These are phyloP conservation scores for Gossypium ekmanianum DNA, from an alignment of 345 rosid species.

Conservation along the genomic window DNA sequence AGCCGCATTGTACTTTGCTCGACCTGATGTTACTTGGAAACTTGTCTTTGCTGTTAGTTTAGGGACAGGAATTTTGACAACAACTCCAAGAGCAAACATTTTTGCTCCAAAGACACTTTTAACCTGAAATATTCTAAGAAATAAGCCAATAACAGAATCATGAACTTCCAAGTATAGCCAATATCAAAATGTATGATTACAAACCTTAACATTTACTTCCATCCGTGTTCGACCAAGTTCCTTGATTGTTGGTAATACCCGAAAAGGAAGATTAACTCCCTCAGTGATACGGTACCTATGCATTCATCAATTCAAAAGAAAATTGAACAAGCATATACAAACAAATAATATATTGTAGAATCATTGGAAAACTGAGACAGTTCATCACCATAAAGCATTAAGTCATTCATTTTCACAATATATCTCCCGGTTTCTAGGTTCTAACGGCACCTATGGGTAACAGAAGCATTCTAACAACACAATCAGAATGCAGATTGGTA, in stretches of 20 bases:
- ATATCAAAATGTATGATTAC: slow-evolving; percentile 24
- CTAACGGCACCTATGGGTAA: background rate
- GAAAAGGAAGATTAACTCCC: slow-evolving; percentile 97
- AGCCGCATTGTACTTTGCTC: slow-evolving; percentile 94
- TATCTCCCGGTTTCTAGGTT: slow-evolving; percentile 4
- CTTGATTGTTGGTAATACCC: slow-evolving; percentile 93
- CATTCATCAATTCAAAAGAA: slow-evolving; percentile 1
- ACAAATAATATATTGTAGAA: background rate
- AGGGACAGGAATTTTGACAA: slow-evolving; percentile 94
- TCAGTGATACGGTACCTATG: slow-evolving; percentile 87
- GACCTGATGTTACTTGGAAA: slow-evolving; percentile 94
- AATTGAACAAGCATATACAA: background rate
- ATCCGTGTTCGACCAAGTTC: slow-evolving; percentile 98
- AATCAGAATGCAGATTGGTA: background rate
- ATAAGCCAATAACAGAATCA: slow-evolving; percentile 17
- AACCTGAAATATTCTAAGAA: slow-evolving; percentile 50
- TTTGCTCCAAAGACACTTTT: slow-evolving; percentile 98
- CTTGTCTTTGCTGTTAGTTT: slow-evolving; percentile 94
- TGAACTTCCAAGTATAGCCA: slow-evolving; percentile 21
- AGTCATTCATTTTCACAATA: background rate
- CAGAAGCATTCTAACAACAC: background rate
- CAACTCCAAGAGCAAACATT: slow-evolving; percentile 99
- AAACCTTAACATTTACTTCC: slow-evolving; percentile 98
- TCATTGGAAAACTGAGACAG: background rate
- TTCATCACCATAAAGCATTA: background rate